Evolutionary conservation across 495 filamentous ascomycete species (phyloP), one percentile per base, ranked within the genome.

Genomic region (Penicillium bialowiezense): DNA sequence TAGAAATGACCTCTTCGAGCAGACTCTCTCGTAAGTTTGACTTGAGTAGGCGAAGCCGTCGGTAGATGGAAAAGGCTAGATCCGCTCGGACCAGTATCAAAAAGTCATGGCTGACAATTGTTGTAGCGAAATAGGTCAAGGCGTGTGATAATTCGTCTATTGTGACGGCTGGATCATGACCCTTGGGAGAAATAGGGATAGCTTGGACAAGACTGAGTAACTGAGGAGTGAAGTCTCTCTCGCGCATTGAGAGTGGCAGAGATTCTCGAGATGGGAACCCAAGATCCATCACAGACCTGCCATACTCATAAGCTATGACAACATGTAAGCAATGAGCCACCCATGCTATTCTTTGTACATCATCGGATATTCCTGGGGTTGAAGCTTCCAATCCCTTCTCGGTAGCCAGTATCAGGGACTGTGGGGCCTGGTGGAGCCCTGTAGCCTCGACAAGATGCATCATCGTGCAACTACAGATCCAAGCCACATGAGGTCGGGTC

Each of bases 371-470:
- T 24, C 56, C 44, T 20, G 34, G 28, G 3, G 36, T 13, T 3
- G 36, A 39, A n/a, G 38, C 45, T 21, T 46, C 46, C 2, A 36
- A 26, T 24, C 23, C 26, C 32, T 37, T 55, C n/a, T 41, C 49
- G 9, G 38, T 48, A 1, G 52, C 34, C 33, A 56, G 52, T 32
- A 55, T 47, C 17, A 48, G 35, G 7, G 36, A 52, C 21, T 61
- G 51, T 7, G 59, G 40, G 13, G 72, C 67, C 40, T 61, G 63
- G 43, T 75, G 67, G 9, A 76, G 50, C 0, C 73, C 73, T 12
- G 65, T 65, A 5, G 71, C 62, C 50, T 77, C 74, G 14, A 69
- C 62, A 19, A 75, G 44, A 49, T 77, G 74, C 55, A 77, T 66
- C 4, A 64, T 49, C 7, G 52, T 73, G 42, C 69, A 70, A 21